These are phyloP conservation scores for Chamaecyparis obtusa DNA, from an alignment of 75 land plant species.

Conservation along the genomic window DNA sequence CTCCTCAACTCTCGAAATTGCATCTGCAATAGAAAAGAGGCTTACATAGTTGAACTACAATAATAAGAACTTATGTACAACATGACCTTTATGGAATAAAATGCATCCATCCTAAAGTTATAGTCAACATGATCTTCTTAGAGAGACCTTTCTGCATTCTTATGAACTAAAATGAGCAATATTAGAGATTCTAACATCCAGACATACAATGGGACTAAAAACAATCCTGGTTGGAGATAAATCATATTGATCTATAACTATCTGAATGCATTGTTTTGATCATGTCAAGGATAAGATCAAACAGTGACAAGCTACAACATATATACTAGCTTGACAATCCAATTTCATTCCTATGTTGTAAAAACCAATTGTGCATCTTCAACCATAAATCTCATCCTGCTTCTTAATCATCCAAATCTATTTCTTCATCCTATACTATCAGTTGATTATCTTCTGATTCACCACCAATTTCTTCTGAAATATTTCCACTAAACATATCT, in stretches of 20 bases:
- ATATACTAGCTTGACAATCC: neutral
- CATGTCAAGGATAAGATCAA: neutral
- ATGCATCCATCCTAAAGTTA: neutral
- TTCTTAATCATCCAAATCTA: slow-evolving; percentile 6
- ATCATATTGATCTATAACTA: neutral
- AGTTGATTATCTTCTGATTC: slow-evolving; percentile 9
- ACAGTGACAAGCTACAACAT: neutral
- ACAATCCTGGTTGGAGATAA: neutral
- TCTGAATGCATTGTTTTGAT: neutral
- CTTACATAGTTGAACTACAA: neutral
- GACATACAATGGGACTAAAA: neutral
- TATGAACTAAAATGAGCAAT: neutral
- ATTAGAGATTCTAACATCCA: neutral
- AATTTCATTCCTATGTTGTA: neutral
- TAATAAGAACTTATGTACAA: slow-evolving; percentile 9
- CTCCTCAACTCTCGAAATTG: neutral
- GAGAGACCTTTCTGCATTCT: slow-evolving; percentile 2
- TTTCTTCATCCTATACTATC: slow-evolving; percentile 2
- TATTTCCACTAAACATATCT: neutral
- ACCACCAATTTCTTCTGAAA: slow-evolving; percentile 3
- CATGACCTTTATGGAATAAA: slow-evolving; percentile 6
- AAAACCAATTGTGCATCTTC: neutral
- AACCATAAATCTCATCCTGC: neutral
- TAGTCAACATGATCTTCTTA: neutral
- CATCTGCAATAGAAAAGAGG: neutral